A percentile compares a stretch with the other conserved stretches of the same genome.
These are phyloP conservation scores for Coemansia sp. DNA, from an alignment of 192 early-diverging fungal genomes.

Conservation along the genomic window DNA sequence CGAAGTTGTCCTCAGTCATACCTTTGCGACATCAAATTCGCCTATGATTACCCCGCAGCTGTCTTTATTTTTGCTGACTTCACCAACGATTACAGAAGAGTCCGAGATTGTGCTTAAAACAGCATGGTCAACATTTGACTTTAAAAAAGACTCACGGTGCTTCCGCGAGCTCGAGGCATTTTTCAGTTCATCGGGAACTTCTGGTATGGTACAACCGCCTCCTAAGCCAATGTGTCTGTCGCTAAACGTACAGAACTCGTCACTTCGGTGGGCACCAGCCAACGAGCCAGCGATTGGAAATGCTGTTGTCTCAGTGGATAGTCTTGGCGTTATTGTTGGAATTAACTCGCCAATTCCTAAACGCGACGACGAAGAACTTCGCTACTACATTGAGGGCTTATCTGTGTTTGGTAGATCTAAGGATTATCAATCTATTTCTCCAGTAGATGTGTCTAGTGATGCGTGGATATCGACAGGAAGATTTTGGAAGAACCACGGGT, in stretches of 20 bases:
- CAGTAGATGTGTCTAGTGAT: conserved; percentile 45
- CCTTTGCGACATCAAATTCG: conserved; percentile 40
- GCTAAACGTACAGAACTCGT: conserved; percentile 52
- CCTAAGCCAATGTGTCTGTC: conserved; percentile 53
- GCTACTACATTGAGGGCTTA: conserved; percentile 49
- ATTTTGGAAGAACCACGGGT: conserved; percentile 53
- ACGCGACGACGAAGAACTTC: conserved; percentile 50
- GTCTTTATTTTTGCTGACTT: conserved; percentile 50
- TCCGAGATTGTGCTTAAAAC: conserved; percentile 52
- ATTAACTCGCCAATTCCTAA: conserved; percentile 39
- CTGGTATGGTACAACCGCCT: conserved; percentile 52
- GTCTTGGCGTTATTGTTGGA: conserved; percentile 47
- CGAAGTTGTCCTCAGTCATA: conserved; percentile 44
- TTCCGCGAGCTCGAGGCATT: conserved; percentile 49
- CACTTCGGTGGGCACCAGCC: conserved; percentile 35
- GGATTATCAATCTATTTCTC: conserved; percentile 21
- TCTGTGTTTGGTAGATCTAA: conserved; percentile 43
- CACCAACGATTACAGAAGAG: conserved; percentile 43
- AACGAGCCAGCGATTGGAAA: conserved; percentile 32
- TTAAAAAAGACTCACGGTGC: conserved; percentile 34
- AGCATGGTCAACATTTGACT: conserved; percentile 52
- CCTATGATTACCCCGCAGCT: conserved; percentile 53
- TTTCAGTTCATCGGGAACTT: conserved; percentile 49
- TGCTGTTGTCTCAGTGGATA: conserved; percentile 46
- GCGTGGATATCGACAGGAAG: conserved; percentile 51